Evolutionary conservation across 192 early-diverging fungal species (phyloP), one percentile per base, ranked within the genome.

Genomic region (Phycomyces nitens): DNA sequence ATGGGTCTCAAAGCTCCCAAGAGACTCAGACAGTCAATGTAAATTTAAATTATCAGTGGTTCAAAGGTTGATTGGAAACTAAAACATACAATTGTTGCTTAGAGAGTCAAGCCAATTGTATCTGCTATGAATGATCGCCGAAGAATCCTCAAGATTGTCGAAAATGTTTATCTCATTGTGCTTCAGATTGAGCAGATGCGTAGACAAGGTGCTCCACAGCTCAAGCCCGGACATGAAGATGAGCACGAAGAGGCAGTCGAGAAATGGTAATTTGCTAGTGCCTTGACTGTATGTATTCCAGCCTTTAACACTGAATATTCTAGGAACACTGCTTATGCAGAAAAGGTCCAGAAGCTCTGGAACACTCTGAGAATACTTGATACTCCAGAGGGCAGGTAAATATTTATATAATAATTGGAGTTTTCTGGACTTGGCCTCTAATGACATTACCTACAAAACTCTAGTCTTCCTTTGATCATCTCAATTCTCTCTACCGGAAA

Each of bases 131-230:
- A 69, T 64, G 72, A 82, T 65, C 79, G 83, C 38, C 75, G 79
- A 49, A 68, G 79, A 54, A 76, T 87, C 8, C 71, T 90, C 53
- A 82, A 77, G 40, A 71, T 79, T 52, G 89, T 94, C 51, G 96
- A 98, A 72, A 83, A 82, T 39, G 83, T 93, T 9, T 97, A 93
- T 69, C 74, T 78, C 0, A 79, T 73, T 49, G 88, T 98, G 12
- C 71, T 97, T 56, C 82, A 86, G 6, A 63, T 98, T 56, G 96
- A 98, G 73, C 86, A 92, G 64, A 74, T 94, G 68, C 80, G 92
- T 23, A 80, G 96, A 60, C 84, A 87, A 67, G 84, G 84, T 49
- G 79, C 80, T 29, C 66, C 75, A 26, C 21, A 57, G n/a, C 65
- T 77, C n/a, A 70, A 79, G 50, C 74, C 81, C n/a, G 73, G 70